phyloP scores from a whole-genome alignment of 2,329 filamentous ascomycete species.

The Stagonosporopsis rhizophila region DNA sequence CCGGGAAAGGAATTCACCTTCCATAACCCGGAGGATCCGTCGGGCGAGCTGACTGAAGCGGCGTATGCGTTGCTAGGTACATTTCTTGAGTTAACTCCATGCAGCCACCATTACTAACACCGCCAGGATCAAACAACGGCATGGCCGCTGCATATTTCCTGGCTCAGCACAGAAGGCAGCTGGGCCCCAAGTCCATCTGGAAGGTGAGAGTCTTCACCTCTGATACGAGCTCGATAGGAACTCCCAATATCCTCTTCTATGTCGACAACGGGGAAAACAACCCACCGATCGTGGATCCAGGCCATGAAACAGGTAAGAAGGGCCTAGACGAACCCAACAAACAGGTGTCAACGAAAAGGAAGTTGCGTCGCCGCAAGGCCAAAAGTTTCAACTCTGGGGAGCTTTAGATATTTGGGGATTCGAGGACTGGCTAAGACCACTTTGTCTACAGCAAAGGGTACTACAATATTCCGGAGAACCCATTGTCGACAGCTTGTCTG shows the following conservation, averaged over 20 bases:
- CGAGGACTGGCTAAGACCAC: no score
- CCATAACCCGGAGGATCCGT: neutral
- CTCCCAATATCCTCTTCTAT: neutral
- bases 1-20: neutral
- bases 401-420: neutral
- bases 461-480: neutral
- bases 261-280: neutral
- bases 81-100: neutral
- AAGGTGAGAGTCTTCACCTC: constrained; percentile 10
- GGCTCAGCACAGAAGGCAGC: constrained; percentile 15
- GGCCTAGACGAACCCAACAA: neutral
- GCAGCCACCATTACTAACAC: no score
- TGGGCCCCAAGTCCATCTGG: constrained; percentile 10
- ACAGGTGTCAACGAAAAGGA: neutral
- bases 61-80: neutral
- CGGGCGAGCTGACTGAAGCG: neutral
- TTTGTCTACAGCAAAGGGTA: no score
- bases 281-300: neutral
- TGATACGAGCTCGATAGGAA: neutral
- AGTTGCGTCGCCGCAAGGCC: neutral
- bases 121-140: constrained; percentile 15
- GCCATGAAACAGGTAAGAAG: neutral
- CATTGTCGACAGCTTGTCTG: neutral
- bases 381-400: neutral
- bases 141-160: constrained; percentile 13